Conservation (phyloP, 768 basidiomycete species). For the Xerocomus potaroensis region DNA sequence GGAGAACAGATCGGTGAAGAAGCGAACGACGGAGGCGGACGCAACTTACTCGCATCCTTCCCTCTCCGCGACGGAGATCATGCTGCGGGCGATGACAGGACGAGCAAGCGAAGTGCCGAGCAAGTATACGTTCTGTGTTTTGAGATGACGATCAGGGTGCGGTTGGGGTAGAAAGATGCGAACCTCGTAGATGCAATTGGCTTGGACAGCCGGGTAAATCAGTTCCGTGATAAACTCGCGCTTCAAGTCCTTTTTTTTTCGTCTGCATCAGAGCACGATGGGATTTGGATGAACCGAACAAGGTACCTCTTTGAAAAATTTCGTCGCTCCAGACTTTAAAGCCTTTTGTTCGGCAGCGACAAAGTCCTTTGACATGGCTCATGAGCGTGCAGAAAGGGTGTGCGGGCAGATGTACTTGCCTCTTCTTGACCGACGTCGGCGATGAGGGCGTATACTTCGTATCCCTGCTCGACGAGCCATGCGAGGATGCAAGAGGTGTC, state of each 20-base stretch:
- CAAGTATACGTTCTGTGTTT: slow-evolving; percentile 86
- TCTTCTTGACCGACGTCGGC: slow-evolving; percentile 93
- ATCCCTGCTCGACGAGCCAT: slow-evolving; percentile 98
- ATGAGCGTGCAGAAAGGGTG: slow-evolving; percentile 1
- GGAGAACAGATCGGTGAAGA: background rate
- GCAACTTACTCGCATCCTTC: slow-evolving; percentile 91
- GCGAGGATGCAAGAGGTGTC: slow-evolving; percentile 99
- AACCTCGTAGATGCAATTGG: slow-evolving; percentile 98
- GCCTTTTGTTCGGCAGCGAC: slow-evolving; percentile 89
- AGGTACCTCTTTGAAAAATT: slow-evolving; percentile 84
- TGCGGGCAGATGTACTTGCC: slow-evolving; percentile 35
- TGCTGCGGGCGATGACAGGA: slow-evolving; percentile 97
- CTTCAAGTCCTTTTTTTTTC: slow-evolving; percentile 72
- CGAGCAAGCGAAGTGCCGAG: slow-evolving; percentile 97
- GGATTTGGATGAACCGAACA: background rate
- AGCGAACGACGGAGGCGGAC: background rate
- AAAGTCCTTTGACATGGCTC: slow-evolving; percentile 63
- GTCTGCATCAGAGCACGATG: background rate
- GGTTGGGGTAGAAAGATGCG: slow-evolving; percentile 6
- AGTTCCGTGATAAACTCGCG: slow-evolving; percentile 94
- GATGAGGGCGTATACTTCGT: slow-evolving; percentile 97
- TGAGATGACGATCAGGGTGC: background rate
- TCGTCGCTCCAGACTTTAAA: slow-evolving; percentile 86
- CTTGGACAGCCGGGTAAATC: slow-evolving; percentile 97
- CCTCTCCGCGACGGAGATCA: slow-evolving; percentile 88